A percentile compares a stretch with the other conserved stretches of the same genome.
These are phyloP conservation scores for Plicaturopsis crispa DNA, from an alignment of 768 basidiomycete genomes.

Conservation along the genomic window DNA sequence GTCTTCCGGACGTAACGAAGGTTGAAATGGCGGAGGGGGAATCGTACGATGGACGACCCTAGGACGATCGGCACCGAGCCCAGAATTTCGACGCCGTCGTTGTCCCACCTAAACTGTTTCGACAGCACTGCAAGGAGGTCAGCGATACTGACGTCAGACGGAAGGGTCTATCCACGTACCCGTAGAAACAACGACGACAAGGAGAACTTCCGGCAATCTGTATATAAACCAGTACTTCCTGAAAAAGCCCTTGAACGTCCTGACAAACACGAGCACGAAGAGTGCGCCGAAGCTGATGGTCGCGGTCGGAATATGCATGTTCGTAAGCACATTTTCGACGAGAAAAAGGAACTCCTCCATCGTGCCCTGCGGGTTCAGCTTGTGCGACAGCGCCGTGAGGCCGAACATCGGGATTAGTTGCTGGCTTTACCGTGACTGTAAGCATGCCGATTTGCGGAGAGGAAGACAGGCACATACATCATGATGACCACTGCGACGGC, in stretches of 20 bases:
- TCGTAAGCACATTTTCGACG: slow-evolving; percentile 43
- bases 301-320: slow-evolving; percentile 61
- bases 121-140: slow-evolving; percentile 47
- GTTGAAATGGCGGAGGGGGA: slow-evolving; percentile 59
- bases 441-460: not conserved
- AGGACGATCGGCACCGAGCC: slow-evolving; percentile 66
- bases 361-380: slow-evolving; percentile 56
- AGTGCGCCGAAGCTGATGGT: slow-evolving; percentile 70
- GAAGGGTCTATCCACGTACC: slow-evolving; percentile 51
- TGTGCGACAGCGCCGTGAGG: slow-evolving; percentile 46
- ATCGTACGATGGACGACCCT: slow-evolving; percentile 61
- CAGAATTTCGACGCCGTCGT: slow-evolving; percentile 75
- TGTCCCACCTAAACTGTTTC: slow-evolving; percentile 64
- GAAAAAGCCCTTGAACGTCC: slow-evolving; percentile 51
- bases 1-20: slow-evolving; percentile 67
- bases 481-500: slow-evolving; percentile 83
- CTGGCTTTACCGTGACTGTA: slow-evolving; percentile 38
- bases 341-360: slow-evolving; percentile 77
- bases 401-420: slow-evolving; percentile 91
- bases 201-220: slow-evolving; percentile 82
- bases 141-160: not conserved
- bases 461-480: slow-evolving; percentile 41
- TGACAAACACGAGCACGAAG: slow-evolving; percentile 51
- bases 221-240: slow-evolving; percentile 64
- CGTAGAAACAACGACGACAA: slow-evolving; percentile 81